Evolutionary conservation across 1,284 basidiomycete genomes (phyloP), one percentile per base, ranked within the genome.

Genomic region (Naganishia liquefaciens): DNA sequence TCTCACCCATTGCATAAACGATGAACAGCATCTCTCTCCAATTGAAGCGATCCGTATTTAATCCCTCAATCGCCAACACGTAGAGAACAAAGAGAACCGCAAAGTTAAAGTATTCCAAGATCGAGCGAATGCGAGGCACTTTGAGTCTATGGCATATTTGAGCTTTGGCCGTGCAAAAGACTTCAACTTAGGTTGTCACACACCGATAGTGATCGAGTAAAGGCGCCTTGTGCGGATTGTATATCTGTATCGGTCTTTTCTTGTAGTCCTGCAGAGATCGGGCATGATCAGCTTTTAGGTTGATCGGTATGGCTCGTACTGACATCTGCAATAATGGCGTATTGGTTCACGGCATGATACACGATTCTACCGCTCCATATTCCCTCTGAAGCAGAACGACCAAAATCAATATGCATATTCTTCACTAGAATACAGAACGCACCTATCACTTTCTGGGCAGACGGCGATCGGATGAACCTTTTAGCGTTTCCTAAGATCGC

Each of bases 161-260:
- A 46, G 21, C 19, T 17, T 37, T 28, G 52, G 6, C 54, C 33
- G 27, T 27, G 33, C 5, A 21, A 58, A n/a, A 11, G 33, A 21
- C 19, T 21, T 6, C 19, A 15, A 49, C 23, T 17, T 15, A 28
- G 23, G 5, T 15, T 2, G 23, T 2, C 17, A 51, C 82, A 52
- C 65, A 89, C 88, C 91, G 86, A 72, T 95, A 93, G 76, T 97
- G 93, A 74, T 97, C 93, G 5, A 97, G 84, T 28, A 96, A 77
- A 13, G 93, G 92, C 0, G 93, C 93, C 74, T 87, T 91, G 74
- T 91, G 87, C 0, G 93, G 93, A 74, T 97, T 92, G 77, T 96
- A 96, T 72, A 95, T 90, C 77, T 93, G 90, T 42, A 96, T 86
- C 1, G 93, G 92, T 39, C 86, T 90, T 58, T 88, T 85, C 81